phyloP scores from a whole-genome alignment of 2,329 filamentous ascomycete genomes.

The Phaeophleospora eucalypticola region DNA sequence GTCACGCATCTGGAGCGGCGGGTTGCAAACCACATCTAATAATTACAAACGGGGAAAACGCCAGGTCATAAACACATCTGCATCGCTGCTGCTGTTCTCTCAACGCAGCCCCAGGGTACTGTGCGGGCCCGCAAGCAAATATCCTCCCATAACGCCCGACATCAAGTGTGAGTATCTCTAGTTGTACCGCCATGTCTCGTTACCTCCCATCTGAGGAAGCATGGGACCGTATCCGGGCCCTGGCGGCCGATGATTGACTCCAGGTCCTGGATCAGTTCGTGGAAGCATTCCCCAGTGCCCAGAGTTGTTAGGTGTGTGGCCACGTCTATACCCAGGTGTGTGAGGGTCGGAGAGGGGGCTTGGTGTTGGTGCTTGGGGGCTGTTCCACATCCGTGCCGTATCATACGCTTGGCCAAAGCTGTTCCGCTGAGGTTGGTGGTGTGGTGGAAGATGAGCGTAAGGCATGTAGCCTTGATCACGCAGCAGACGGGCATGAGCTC shows the following conservation, averaged over 20 bases:
- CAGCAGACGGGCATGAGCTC: slow-evolving; percentile 32
- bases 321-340: slow-evolving; percentile 22
- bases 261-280: slow-evolving; percentile 10
- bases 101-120: background rate
- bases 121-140: background rate
- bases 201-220: slow-evolving; percentile 29
- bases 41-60: background rate
- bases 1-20: background rate
- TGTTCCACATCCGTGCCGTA: slow-evolving; percentile 26
- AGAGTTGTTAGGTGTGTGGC: slow-evolving; percentile 17
- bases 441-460: slow-evolving; percentile 12
- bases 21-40: background rate
- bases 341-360: slow-evolving; percentile 32
- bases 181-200: slow-evolving; percentile 28
- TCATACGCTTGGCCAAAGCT: slow-evolving; percentile 26
- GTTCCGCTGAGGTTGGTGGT: slow-evolving; percentile 17
- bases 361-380: slow-evolving; percentile 30
- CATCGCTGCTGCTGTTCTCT: background rate
- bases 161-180: slow-evolving; percentile 2
- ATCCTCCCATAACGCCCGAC: background rate
- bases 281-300: slow-evolving; percentile 20
- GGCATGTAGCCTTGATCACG: slow-evolving; percentile 30
- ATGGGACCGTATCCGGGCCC: slow-evolving; percentile 24
- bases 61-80: background rate
- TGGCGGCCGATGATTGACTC: slow-evolving; percentile 7